Evolutionary conservation across 2,329 filamentous ascomycete genomes (phyloP).

Genomic region (Beauveria bassiana): DNA sequence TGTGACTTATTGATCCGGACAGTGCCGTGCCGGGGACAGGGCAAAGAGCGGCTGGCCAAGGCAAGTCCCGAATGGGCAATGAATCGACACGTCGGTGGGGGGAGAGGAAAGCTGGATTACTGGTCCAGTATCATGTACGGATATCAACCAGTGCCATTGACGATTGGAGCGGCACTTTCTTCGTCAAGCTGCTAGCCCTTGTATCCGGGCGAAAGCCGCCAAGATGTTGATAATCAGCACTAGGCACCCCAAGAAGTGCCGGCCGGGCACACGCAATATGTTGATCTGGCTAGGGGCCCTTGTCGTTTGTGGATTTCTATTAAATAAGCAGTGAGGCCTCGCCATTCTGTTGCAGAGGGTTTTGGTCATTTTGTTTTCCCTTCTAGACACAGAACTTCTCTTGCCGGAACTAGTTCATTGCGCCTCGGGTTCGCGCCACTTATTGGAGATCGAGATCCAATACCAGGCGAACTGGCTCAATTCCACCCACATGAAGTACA

Average conservation of each 20-base stretch:
- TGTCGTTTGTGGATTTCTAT: neutral
- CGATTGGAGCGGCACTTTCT: neutral
- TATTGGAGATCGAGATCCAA: neutral
- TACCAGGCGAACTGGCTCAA: neutral
- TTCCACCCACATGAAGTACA: neutral
- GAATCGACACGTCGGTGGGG: neutral
- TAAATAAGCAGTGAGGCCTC: neutral
- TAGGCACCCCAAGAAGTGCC: neutral
- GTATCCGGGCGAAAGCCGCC: neutral
- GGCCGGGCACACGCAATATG: neutral
- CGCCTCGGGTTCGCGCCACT: neutral
- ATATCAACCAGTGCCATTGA: neutral
- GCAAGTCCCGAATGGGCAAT: neutral
- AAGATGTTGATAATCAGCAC: slow-evolving; percentile 5
- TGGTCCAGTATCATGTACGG: neutral
- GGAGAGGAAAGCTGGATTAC: neutral
- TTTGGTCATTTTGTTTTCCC: neutral
- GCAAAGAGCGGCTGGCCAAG: neutral
- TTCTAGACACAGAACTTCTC: neutral
- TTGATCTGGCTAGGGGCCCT: neutral
- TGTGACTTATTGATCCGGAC: neutral
- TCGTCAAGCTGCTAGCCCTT: neutral
- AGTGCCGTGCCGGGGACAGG: neutral
- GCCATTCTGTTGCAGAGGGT: neutral
- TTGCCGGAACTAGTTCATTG: neutral